A percentile compares a stretch with the other conserved stretches of the same genome.
Evolutionary conservation across 768 basidiomycete genomes (phyloP).

Genomic region (Rhodotorula paludigena): DNA sequence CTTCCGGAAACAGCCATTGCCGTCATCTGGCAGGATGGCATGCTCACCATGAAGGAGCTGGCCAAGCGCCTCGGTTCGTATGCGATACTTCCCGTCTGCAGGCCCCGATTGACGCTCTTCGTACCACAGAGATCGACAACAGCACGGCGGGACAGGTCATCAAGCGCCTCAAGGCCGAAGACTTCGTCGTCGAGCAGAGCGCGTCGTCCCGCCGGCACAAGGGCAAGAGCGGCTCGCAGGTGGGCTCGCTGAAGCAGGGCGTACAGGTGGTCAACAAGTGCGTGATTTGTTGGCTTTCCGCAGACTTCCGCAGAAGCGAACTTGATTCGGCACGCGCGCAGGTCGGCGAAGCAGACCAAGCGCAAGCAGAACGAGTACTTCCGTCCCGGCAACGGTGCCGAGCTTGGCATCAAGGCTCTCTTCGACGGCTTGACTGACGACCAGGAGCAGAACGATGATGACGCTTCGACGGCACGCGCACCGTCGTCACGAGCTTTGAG

Average conservation of each 20-base stretch:
- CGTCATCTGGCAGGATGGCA: conserved; percentile 12
- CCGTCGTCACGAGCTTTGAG: neutral
- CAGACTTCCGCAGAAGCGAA: neutral
- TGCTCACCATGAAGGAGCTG: conserved; percentile 7
- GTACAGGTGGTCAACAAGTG: conserved; percentile 22
- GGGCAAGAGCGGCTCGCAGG: conserved; percentile 1
- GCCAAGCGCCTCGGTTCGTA: conserved; percentile 19
- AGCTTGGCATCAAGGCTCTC: neutral
- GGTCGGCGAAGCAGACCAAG: conserved; percentile 11
- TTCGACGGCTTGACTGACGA: conserved; percentile 2
- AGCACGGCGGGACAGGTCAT: conserved; percentile 23
- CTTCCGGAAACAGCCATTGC: conserved; percentile 12
- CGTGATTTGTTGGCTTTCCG: neutral
- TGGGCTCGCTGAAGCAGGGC: conserved; percentile 5
- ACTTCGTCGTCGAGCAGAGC: conserved; percentile 19
- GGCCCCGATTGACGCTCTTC: too few relatives aligned
- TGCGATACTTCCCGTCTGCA: neutral
- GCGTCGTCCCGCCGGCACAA: neutral
- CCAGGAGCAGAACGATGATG: neutral
- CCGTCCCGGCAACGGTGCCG: conserved; percentile 20
- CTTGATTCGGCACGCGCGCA: neutral
- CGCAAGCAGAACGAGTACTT: conserved; percentile 30
- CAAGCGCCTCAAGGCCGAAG: conserved; percentile 23
- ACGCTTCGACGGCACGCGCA: neutral
- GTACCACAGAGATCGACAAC: conserved; percentile 15